Evolutionary conservation across 305 asterid genomes (phyloP).

Genomic region (Solanum hybrid): DNA sequence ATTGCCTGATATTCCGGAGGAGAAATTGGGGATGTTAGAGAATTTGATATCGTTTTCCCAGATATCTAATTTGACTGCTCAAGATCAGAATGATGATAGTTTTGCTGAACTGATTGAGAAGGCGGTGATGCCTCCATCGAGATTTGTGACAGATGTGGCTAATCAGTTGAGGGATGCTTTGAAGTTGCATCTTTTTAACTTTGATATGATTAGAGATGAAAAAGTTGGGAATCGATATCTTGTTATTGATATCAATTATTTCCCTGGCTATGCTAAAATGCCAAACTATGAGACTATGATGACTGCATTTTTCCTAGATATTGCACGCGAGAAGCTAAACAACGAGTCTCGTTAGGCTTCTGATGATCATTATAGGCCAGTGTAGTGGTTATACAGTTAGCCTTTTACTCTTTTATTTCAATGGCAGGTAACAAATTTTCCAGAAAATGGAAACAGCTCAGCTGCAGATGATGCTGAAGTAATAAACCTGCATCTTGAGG

Average conservation of each 20-base stretch:
- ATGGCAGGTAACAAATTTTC: background rate
- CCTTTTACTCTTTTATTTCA: background rate
- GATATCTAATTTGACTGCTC: constrained; percentile 49
- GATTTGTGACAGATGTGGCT: constrained; percentile 58
- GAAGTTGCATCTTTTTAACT: constrained; percentile 69
- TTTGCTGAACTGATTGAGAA: constrained; percentile 32
- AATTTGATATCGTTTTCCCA: constrained; percentile 55
- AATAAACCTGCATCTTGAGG: background rate
- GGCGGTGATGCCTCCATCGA: constrained; percentile 52
- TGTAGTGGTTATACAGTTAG: background rate
- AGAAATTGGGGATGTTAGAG: constrained; percentile 11
- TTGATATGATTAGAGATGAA: constrained; percentile 72
- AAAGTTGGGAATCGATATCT: constrained; percentile 41
- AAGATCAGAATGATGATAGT: constrained; percentile 31
- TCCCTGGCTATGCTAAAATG: constrained; percentile 89
- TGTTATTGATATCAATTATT: constrained; percentile 79
- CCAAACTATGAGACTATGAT: constrained; percentile 52
- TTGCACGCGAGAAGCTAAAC: background rate
- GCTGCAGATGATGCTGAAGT: background rate
- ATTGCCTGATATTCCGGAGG: constrained; percentile 52
- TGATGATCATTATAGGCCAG: background rate
- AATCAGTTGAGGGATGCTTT: constrained; percentile 45
- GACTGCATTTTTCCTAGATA: constrained; percentile 64
- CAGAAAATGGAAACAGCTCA: background rate
- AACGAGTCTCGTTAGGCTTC: background rate